A percentile compares a stretch with the other conserved stretches of the same genome.
Conservation (phyloP, 163 green algal species). For the Scenedesmus sp. region DNA sequence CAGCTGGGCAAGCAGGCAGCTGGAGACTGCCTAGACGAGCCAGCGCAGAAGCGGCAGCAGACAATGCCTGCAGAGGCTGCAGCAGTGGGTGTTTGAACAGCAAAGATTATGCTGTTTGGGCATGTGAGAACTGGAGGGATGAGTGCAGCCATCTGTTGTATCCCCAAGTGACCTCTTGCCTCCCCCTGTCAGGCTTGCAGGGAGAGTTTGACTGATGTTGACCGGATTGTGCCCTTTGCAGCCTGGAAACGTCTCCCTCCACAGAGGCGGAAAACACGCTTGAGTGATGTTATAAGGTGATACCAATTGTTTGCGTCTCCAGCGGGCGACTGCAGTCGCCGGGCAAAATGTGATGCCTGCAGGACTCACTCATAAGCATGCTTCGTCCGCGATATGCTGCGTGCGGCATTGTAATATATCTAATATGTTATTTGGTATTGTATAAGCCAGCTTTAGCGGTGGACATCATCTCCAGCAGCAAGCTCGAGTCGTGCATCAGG, state of each 20-base stretch:
- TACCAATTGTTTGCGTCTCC: background rate
- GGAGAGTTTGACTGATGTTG: constrained; percentile 7
- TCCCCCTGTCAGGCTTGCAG: background rate
- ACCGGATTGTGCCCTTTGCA: background rate
- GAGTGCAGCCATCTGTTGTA: background rate
- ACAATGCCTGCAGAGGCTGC: background rate
- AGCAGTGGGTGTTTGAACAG: background rate
- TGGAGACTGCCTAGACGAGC: constrained; percentile 1
- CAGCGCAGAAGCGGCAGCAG: constrained; percentile 16
- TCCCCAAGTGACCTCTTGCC: background rate
- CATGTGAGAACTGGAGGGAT: background rate
- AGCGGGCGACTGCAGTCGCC: background rate
- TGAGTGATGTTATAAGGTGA: background rate
- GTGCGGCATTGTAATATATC: background rate
- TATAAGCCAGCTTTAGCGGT: background rate
- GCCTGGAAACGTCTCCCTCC: background rate
- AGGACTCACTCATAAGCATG: background rate
- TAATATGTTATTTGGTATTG: background rate
- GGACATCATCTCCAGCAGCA: constrained; percentile 41
- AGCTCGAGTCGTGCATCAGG: constrained; percentile 41
- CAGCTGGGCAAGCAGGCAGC: constrained; percentile 2
- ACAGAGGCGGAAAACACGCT: background rate
- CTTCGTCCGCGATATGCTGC: background rate
- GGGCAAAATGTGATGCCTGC: background rate
- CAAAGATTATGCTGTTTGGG: background rate